Evolutionary conservation across 441 rosid genomes (phyloP).

Genomic region (Rhodomyrtus psidioides): DNA sequence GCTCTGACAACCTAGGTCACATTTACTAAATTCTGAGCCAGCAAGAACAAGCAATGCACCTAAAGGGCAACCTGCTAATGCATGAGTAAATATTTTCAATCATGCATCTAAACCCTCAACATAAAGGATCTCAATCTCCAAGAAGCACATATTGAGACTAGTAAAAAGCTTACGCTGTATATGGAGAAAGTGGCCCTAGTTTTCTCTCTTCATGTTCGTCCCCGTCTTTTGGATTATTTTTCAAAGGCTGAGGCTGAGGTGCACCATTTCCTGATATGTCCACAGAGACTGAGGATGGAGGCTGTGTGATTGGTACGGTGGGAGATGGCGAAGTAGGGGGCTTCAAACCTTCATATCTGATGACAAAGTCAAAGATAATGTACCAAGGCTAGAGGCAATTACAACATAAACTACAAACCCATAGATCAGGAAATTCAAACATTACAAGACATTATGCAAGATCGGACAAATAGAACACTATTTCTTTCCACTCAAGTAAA

Average conservation of each 20-base stretch:
- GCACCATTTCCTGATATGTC: conserved; percentile 15
- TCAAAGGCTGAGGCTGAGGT: conserved; percentile 24
- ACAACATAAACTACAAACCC: background rate
- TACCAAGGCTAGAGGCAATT: background rate
- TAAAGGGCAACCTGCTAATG: background rate
- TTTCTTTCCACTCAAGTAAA: background rate
- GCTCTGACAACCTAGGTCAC: background rate
- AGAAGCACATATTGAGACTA: background rate
- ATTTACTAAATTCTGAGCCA: background rate
- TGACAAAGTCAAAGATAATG: background rate
- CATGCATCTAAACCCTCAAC: background rate
- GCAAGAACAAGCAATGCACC: background rate
- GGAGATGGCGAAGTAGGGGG: conserved; percentile 39
- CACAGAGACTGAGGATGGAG: background rate
- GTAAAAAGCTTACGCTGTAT: conserved; percentile 35
- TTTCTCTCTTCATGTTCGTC: conserved; percentile 18
- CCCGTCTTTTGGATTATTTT: conserved; percentile 7
- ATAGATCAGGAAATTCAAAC: background rate
- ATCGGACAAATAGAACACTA: background rate
- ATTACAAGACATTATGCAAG: background rate
- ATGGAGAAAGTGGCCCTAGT: conserved; percentile 65
- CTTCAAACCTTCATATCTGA: conserved; percentile 48
- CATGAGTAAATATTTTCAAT: background rate
- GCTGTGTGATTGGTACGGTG: background rate
- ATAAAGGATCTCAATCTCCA: background rate